Evolutionary conservation across 2,329 filamentous ascomycete genomes (phyloP), one percentile per base, ranked within the genome.

Genomic region (Cladorrhinum sp.): DNA sequence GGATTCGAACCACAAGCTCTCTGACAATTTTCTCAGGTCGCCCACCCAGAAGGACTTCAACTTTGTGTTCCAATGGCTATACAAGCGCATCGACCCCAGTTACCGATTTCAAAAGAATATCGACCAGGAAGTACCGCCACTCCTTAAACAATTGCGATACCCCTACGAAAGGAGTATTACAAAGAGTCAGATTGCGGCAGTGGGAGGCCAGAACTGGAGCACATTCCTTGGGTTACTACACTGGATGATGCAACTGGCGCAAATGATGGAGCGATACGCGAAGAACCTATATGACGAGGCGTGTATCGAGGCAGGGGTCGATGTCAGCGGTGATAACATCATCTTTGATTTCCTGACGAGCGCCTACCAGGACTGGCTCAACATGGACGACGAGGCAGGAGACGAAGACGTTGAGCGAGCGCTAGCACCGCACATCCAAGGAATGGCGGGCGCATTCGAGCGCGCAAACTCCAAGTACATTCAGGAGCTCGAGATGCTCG

Each of bases 31-130:
- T 6, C 87, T 96, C 72, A 94, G 91, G 70, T 96, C 91, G 49
- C 96, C 95, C 0, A 99, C 94, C 0, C 94, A 98, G 69, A 99
- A 99, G 72, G 95, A 99, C 73, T 99, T 99, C 78, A 95, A 96
- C 71, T 89, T 86, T 75, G 96, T 99, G 83, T 99, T 99, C 72
- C 92, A 98, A 71, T 99, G 94, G 91, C 81, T 99, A 2, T 99
- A 99, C 75, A 91, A 92, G 71, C 90, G 92, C 60, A 96, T 99
- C 72, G 95, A 99, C 72, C 95, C 95, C 0, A 90, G 88, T 68
- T 96, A 98, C 74, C 87, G 88, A 36, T 98, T 99, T 70, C 88
- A 93, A 70, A 97, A 97, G 74, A 91, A 89, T 55, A 96, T 98
- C 70, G 95, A 98, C 73, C 89, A 94, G 59, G 96, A 99, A 73